Evolutionary conservation across 73 alveolate species (phyloP).

Genomic region (Paramecium octaurelia): DNA sequence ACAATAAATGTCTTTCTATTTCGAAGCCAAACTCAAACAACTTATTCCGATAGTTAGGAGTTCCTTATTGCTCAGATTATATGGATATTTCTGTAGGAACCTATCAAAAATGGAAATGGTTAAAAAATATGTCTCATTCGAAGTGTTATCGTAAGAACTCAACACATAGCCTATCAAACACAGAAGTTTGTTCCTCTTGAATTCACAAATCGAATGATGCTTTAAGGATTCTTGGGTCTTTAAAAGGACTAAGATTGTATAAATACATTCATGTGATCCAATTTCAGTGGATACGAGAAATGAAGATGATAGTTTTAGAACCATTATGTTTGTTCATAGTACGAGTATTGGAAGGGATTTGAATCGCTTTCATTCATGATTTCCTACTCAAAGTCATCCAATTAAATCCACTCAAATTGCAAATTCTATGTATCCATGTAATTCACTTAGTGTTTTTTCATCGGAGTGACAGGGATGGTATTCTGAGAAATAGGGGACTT

Average conservation of each 20-base stretch:
- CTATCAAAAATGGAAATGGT: neutral
- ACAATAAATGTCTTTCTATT: neutral
- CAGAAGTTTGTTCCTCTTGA: neutral
- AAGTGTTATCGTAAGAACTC: neutral
- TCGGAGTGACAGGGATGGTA: neutral
- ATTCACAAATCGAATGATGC: neutral
- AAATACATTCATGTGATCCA: neutral
- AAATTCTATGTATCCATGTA: neutral
- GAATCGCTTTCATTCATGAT: neutral
- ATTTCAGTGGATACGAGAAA: neutral
- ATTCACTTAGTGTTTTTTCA: neutral
- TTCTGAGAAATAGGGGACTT: neutral
- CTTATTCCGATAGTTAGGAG: neutral
- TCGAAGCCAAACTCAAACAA: slow-evolving; percentile 1
- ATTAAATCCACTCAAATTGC: neutral
- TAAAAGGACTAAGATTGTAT: neutral
- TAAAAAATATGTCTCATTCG: slow-evolving; percentile 23
- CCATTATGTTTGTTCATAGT: neutral
- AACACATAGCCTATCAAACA: neutral
- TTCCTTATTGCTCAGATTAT: neutral
- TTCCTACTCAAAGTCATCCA: neutral
- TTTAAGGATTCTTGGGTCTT: neutral
- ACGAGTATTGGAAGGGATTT: neutral
- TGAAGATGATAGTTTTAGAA: neutral
- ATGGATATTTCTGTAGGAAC: neutral